Conservation (phyloP, 805 yeast species). For the Myxozyma nipponensis region DNA sequence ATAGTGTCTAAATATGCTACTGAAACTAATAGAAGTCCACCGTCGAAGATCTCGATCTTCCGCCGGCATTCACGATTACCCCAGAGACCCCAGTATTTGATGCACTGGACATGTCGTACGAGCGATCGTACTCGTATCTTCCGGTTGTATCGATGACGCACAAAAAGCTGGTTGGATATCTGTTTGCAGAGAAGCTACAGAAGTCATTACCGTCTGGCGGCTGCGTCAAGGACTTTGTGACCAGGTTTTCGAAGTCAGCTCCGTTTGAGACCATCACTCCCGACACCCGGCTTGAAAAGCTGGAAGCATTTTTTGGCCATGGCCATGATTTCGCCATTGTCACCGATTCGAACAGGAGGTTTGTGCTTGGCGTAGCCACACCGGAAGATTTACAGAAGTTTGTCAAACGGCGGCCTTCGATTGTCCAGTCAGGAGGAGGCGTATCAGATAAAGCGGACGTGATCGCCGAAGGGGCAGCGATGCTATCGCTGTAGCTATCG, state of each 20-base stretch:
- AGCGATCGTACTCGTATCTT: constrained; percentile 50
- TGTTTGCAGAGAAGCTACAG: constrained; percentile 43
- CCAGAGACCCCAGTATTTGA: constrained; percentile 47
- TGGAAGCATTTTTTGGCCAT: constrained; percentile 46
- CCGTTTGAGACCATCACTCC: constrained; percentile 49
- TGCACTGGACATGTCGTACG: constrained; percentile 55
- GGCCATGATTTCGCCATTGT: constrained; percentile 55
- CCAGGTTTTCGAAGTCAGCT: constrained; percentile 32
- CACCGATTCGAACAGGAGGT: constrained; percentile 49
- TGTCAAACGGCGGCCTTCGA: constrained; percentile 44
- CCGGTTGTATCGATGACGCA: constrained; percentile 51
- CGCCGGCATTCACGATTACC: constrained; percentile 53
- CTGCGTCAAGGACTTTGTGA: constrained; percentile 22
- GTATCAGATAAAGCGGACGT: not conserved
- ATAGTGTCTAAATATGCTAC: not conserved
- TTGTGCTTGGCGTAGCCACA: constrained; percentile 59
- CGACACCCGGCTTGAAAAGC: constrained; percentile 50
- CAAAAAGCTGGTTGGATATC: constrained; percentile 49
- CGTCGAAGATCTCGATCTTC: constrained; percentile 56
- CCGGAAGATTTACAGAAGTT: constrained; percentile 46
- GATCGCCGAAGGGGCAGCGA: not conserved
- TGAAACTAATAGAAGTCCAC: constrained; percentile 41
- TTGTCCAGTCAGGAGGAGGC: not conserved
- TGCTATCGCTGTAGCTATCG: not conserved
- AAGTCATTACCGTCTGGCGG: constrained; percentile 9